phyloP scores from a whole-genome alignment of 164 flowering plant species.

The Dillenia turbinata region DNA sequence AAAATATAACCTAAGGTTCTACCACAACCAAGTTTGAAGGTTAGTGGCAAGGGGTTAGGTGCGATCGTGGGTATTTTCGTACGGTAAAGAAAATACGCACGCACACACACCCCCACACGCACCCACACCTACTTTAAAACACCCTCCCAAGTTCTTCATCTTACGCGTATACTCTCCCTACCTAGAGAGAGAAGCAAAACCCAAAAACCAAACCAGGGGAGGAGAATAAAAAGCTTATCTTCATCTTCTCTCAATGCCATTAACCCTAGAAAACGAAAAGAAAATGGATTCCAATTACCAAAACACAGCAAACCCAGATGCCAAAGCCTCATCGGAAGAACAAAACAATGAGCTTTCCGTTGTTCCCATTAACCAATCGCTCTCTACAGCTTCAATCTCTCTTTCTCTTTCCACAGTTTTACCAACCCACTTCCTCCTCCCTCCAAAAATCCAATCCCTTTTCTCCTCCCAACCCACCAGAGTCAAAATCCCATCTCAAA shows the following conservation, averaged over 20 bases:
- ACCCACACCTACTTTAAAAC: too few relatives aligned
- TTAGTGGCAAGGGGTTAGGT: too few relatives aligned
- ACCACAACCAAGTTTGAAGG: too few relatives aligned
- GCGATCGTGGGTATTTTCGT: too few relatives aligned
- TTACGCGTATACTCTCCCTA: too few relatives aligned
- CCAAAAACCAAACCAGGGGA: neutral
- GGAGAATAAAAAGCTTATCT: constrained; percentile 2
- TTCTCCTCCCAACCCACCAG: constrained; percentile 31
- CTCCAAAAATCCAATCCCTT: constrained; percentile 30
- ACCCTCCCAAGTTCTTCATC: too few relatives aligned
- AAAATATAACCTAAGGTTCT: too few relatives aligned
- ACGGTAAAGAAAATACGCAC: too few relatives aligned
- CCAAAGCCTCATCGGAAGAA: constrained; percentile 18
- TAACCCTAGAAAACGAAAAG: neutral
- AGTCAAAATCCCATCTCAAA: constrained; percentile 63
- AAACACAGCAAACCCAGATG: constrained; percentile 27
- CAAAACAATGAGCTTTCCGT: constrained; percentile 26
- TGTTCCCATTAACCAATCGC: constrained; percentile 7
- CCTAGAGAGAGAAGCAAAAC: too few relatives aligned
- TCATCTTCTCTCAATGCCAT: neutral
- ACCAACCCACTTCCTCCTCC: constrained; percentile 38
- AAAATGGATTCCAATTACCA: constrained; percentile 38
- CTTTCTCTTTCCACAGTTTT: constrained; percentile 52
- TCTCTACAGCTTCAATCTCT: constrained; percentile 51
- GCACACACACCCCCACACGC: too few relatives aligned